Evolutionary conservation across 192 early-diverging fungal genomes (phyloP), one percentile per base, ranked within the genome.

Genomic region (Coemansia sp.): DNA sequence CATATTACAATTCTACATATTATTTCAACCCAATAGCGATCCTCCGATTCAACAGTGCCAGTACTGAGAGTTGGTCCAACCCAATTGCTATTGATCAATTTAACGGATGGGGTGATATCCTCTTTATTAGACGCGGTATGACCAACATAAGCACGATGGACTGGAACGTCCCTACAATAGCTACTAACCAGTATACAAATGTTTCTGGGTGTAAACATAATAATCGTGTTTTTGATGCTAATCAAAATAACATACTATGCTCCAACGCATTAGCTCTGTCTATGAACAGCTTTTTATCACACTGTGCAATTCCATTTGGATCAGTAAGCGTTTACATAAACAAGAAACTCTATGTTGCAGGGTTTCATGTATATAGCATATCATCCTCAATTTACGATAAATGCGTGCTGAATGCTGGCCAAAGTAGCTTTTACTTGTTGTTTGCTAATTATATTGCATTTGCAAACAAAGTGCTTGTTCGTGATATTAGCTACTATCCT

Each of bases 11-110:
- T 16, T 48, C 63, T 0, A 39, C 19, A 26, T 50, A 26, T 9
- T 18, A 53, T n/a, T 44, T 53, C 12, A 64, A 64, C 63, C 23
- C 45, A 44, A 40, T 64, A 50, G 63, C 63, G 10, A 19, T 64
- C 3, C 9, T 64, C 4, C 48, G 53, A 48, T 64, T 39, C 48
- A 64, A 53, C 16, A n/a, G 2, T 1, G 44, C 15, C n/a, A 19
- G 37, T 32, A 19, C 15, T 4, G 15, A 18, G 6, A 40, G 21
- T 1, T 64, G 63, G 48, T 38, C 45, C 11, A 52, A 52, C 12
- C 9, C 19, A 15, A 23, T 42, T 63, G 47, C 47, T n/a, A 48
- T 48, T n/a, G 6, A 48, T n/a, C 47, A n/a, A 11, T 48, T 15
- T 11, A n/a, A 48, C 47, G n/a, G 6, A 1, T 48, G 47, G 47